Conservation (phyloP, 768 basidiomycete species). For the Mycena capillaripes region DNA sequence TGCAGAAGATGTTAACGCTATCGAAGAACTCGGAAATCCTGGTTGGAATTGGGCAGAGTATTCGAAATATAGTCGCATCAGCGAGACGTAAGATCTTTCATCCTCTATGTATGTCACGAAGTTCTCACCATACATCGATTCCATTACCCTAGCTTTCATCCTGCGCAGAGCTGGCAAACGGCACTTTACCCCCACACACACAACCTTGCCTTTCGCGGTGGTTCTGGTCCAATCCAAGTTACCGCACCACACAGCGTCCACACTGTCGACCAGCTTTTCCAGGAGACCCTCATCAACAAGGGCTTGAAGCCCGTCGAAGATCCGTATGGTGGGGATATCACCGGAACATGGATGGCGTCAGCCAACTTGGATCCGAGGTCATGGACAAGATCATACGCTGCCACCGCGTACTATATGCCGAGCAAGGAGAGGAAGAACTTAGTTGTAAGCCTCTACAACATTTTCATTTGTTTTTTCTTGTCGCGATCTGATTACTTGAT, state of each 20-base stretch:
- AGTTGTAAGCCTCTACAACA: conserved; percentile 30
- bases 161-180: conserved; percentile 41
- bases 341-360: conserved; percentile 38
- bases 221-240: conserved; percentile 45
- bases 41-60: conserved; percentile 68
- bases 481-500: background rate
- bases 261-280: conserved; percentile 43
- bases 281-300: conserved; percentile 44
- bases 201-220: conserved; percentile 41
- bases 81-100: conserved; percentile 51
- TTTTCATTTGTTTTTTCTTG: no score
- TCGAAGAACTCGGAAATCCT: conserved; percentile 64
- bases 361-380: conserved; percentile 43
- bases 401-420: conserved; percentile 43
- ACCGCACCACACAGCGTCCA: conserved; percentile 43
- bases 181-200: conserved; percentile 45
- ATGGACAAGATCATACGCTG: conserved; percentile 44
- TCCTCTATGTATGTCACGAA: background rate
- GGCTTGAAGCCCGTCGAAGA: conserved; percentile 42
- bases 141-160: conserved; percentile 41
- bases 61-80: conserved; percentile 51
- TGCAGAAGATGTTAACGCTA: conserved; percentile 46
- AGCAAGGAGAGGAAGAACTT: conserved; percentile 24
- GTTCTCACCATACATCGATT: background rate
- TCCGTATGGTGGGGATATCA: conserved; percentile 45